Base-by-base conservation (phyloP, 176 grass and related monocot species). In the Hordeum marinum region DNA sequence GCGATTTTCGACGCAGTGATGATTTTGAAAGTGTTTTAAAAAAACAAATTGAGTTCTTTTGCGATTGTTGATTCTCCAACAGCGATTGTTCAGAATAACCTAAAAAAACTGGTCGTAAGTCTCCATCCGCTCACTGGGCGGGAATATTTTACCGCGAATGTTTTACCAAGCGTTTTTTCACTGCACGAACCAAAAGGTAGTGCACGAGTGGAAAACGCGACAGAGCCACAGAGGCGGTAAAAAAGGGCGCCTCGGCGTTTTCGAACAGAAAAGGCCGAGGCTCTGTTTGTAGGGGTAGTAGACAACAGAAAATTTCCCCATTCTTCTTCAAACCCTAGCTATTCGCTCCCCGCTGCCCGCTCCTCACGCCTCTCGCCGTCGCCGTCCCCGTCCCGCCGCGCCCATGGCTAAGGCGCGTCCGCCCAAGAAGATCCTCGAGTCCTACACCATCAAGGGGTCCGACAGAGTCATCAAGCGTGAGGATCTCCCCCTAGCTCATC, bases 381-480 rank as follows among this genome's bases (percentile, higher is more conserved):
- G 59, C 67, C 82, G 31, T 67, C 29, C 29, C 79, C 31, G 77
- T 24, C 72, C 39, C 18, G 11, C 50, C 29, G 59, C 58, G 31
- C 7, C 78, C 84, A 97, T 97, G 94, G 85, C 94, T 29, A 97
- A 94, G 83, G 81, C 87, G 41, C 90, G 94, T 25, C 85, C 92
- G 39, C 84, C 94, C 76, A 97, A 97, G 87, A 83, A 80, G 84
- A 94, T 90, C 76, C 92, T 97, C 46, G 94, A 97, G 75, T 92
- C 88, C 66, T 94, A 97, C 61, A 92, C 92, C 74, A 97, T 97
- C 88, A 97, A 97, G 88, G 94, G 94, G 12, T 77, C 94, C 23
- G 90, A 97, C 72, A 97, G 90, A 90, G 12, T 92, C 63, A 90
- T 97, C 85, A 97, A 94, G 92, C 90, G 94, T 97, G 84, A 97